Conservation (phyloP, 139 green algal species). For the Chlamydomonas schloesseri region DNA sequence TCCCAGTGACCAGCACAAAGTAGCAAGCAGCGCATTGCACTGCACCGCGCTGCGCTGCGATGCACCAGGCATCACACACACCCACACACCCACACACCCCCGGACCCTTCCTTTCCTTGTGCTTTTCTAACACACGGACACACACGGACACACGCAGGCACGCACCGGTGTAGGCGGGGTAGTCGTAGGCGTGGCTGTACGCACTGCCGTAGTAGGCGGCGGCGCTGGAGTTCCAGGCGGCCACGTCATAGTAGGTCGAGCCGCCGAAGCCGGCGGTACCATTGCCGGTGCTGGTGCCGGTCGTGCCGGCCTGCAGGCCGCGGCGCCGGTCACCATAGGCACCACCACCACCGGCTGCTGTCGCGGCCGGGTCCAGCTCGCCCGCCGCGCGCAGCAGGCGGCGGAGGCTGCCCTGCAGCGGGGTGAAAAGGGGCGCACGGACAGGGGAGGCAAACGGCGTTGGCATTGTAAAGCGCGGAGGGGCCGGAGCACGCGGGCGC, state of each 20-base stretch:
- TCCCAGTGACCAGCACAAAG: too few relatives aligned
- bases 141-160: neutral
- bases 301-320: neutral
- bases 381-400: neutral
- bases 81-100: too few relatives aligned
- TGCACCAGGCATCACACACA: too few relatives aligned
- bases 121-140: neutral
- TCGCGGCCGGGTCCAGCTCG: neutral
- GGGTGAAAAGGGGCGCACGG: too few relatives aligned
- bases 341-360: neutral
- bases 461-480: too few relatives aligned
- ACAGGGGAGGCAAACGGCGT: too few relatives aligned
- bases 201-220: neutral
- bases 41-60: too few relatives aligned
- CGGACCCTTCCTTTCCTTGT: too few relatives aligned
- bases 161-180: conserved; percentile 24
- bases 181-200: conserved; percentile 28
- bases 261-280: too few relatives aligned
- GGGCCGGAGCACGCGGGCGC: too few relatives aligned
- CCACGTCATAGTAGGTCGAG: neutral
- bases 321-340: neutral
- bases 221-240: neutral
- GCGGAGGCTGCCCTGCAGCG: neutral
- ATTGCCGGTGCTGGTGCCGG: neutral
- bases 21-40: too few relatives aligned